phyloP scores from a whole-genome alignment of 2,329 filamentous ascomycete genomes.

The Neonectria faginata region DNA sequence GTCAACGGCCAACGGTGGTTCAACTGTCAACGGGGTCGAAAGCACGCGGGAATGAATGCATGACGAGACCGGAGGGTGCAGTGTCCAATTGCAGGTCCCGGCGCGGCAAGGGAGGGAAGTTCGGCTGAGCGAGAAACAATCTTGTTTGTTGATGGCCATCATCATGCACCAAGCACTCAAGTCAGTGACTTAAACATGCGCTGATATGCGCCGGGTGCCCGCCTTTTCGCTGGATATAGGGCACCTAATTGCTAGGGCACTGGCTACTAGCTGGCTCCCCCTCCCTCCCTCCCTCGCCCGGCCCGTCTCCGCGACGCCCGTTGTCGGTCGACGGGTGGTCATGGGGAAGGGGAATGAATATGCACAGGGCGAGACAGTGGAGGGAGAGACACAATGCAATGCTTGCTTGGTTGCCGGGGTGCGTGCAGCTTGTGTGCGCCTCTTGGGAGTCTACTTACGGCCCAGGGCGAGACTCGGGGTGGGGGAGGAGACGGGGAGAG shows the following conservation, averaged over 20 bases:
- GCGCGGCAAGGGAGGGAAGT: constrained; percentile 11
- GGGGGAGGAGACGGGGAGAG: constrained; percentile 16
- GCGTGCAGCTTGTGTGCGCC: constrained; percentile 1
- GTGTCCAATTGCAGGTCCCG: constrained; percentile 12
- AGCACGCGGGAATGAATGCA: constrained; percentile 13
- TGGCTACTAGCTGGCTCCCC: background rate
- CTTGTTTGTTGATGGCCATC: constrained; percentile 9
- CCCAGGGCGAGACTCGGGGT: constrained; percentile 23
- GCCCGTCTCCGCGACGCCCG: constrained; percentile 45
- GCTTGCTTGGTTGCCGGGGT: background rate
- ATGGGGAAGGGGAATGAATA: constrained; percentile 19
- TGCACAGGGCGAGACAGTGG: constrained; percentile 5
- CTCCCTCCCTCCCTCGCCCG: constrained; percentile 17
- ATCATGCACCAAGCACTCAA: background rate
- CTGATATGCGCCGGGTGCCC: constrained; percentile 23
- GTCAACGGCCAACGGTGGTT: background rate
- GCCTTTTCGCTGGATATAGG: background rate
- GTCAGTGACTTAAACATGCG: constrained; percentile 10
- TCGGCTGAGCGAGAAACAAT: constrained; percentile 2
- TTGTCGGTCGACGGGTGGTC: constrained; percentile 32
- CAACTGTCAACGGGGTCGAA: background rate
- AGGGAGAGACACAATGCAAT: constrained; percentile 14
- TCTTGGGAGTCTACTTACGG: constrained; percentile 7
- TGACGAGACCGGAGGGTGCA: constrained; percentile 22
- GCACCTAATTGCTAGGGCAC: no score